Conservation (phyloP, 768 basidiomycete species). For the Lenzites betulinus region DNA sequence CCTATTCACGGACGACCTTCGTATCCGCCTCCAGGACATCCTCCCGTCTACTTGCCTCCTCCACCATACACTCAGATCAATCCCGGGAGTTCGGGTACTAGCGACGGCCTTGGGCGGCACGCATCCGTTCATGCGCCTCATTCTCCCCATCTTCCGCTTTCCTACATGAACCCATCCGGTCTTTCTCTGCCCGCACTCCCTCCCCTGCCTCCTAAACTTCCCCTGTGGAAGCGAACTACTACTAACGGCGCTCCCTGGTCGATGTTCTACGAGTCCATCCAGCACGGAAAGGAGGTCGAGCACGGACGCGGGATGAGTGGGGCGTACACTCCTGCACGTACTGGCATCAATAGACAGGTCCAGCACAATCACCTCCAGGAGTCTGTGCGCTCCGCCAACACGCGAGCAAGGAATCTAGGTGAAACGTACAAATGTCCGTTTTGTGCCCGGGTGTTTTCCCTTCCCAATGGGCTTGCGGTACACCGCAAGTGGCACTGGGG, state of each 20-base stretch:
- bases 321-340: background rate
- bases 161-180: too few species aligned
- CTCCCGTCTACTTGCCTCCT: background rate
- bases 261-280: slow-evolving; percentile 3
- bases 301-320: background rate
- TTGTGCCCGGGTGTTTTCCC: slow-evolving; percentile 19
- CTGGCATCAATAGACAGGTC: background rate
- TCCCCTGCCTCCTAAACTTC: background rate
- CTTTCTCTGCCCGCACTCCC: background rate
- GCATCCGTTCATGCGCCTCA: background rate
- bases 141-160: background rate
- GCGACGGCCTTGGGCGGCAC: background rate
- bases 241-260: background rate
- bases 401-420: background rate
- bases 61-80: background rate
- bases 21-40: background rate
- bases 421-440: slow-evolving; percentile 16
- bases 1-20: background rate
- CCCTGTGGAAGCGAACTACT: background rate
- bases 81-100: background rate
- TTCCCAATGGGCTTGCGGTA: slow-evolving; percentile 20
- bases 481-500: slow-evolving; percentile 29
- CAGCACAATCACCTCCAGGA: too few species aligned
- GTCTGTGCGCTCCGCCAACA: background rate
- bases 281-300: background rate